These are phyloP conservation scores for Wakefieldia striispora DNA, from an alignment of 768 basidiomycete species.

Conservation along the genomic window DNA sequence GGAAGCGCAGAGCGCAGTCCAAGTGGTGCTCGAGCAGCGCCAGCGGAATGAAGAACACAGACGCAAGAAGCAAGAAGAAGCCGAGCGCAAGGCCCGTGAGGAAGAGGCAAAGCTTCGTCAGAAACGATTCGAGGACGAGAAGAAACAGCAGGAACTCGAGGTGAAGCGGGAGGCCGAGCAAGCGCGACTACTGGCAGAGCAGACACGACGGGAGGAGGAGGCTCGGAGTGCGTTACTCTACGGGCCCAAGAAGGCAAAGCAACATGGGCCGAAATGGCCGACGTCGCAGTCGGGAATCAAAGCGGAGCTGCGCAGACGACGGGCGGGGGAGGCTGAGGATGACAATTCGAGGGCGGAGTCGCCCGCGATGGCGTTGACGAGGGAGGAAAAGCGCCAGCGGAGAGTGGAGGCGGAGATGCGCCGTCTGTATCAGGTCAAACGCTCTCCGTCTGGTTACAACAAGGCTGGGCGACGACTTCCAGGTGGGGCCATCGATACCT, in stretches of 20 bases:
- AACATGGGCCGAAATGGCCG: slow-evolving; percentile 39
- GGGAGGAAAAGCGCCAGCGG: slow-evolving; percentile 75
- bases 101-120: slow-evolving; percentile 53
- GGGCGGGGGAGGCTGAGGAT: slow-evolving; percentile 41
- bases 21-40: slow-evolving; percentile 55
- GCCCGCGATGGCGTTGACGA: slow-evolving; percentile 50
- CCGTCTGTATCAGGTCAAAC: slow-evolving; percentile 43
- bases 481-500: slow-evolving; percentile 61
- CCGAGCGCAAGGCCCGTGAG: slow-evolving; percentile 60
- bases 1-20: slow-evolving; percentile 53
- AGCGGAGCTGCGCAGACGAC: slow-evolving; percentile 38
- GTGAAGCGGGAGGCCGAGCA: slow-evolving; percentile 45
- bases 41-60: slow-evolving; percentile 54
- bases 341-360: slow-evolving; percentile 39
- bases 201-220: slow-evolving; percentile 59
- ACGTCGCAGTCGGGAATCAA: slow-evolving; percentile 33
- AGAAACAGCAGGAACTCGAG: slow-evolving; percentile 54
- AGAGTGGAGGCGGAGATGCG: slow-evolving; percentile 55
- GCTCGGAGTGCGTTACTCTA: slow-evolving; percentile 58
- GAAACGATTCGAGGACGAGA: slow-evolving; percentile 67
- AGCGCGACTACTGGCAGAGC: slow-evolving; percentile 45
- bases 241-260: slow-evolving; percentile 61
- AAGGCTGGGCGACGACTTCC: slow-evolving; percentile 55
- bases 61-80: slow-evolving; percentile 61
- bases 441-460: slow-evolving; percentile 37